phyloP scores from a whole-genome alignment of 1,284 basidiomycete species.

The Cerrena zonata region DNA sequence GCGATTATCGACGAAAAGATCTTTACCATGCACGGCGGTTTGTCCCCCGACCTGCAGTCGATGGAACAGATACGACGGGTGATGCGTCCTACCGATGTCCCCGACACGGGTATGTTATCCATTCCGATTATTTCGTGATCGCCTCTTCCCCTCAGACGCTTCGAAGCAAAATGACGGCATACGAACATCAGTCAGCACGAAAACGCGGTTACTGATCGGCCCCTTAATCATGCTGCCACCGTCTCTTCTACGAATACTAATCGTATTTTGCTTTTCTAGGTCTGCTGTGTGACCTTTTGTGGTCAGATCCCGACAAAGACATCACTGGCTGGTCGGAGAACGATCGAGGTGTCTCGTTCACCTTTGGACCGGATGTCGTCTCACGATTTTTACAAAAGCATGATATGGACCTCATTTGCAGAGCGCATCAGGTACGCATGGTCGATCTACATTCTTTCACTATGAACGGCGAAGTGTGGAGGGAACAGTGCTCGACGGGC shows the following conservation, averaged over 20 bases:
- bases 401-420: constrained; percentile 98
- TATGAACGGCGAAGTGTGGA: background rate
- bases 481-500: background rate
- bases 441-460: background rate
- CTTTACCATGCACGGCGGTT: constrained; percentile 89
- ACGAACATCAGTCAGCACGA: too few species aligned
- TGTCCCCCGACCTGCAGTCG: constrained; percentile 94
- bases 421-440: constrained; percentile 80
- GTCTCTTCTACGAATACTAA: too few species aligned
- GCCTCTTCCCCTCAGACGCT: too few species aligned
- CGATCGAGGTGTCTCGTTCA: constrained; percentile 95
- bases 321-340: constrained; percentile 99
- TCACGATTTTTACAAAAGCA: constrained; percentile 98
- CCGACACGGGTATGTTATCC: constrained; percentile 79
- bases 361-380: constrained; percentile 97
- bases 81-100: constrained; percentile 98
- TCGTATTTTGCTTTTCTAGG: constrained; percentile 48
- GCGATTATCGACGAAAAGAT: constrained; percentile 98
- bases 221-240: too few species aligned
- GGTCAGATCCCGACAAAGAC: constrained; percentile 99
- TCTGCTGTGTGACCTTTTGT: constrained; percentile 91
- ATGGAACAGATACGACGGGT: constrained; percentile 99
- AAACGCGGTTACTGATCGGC: too few species aligned
- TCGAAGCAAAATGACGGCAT: too few species aligned
- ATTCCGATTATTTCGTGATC: too few species aligned